phyloP scores from a whole-genome alignment of 2,329 filamentous ascomycete species.

The Aspergillus sp. region DNA sequence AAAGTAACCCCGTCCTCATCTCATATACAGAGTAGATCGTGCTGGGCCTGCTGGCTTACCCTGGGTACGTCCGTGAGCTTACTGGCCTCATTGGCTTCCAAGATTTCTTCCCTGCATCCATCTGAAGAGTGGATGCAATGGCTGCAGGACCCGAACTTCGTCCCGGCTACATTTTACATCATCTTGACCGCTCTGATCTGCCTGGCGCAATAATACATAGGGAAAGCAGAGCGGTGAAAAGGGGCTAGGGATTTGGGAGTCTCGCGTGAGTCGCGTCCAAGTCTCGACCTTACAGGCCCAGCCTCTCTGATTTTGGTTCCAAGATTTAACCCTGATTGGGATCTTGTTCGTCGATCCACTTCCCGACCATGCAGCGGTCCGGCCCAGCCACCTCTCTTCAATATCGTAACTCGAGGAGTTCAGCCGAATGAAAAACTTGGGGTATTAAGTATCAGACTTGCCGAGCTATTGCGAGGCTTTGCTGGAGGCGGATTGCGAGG shows the following conservation, averaged over 20 bases:
- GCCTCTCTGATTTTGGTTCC: constrained; percentile 13
- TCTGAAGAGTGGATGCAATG: no score
- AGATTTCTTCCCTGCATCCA: background rate
- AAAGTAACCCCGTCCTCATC: background rate
- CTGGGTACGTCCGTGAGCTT: background rate
- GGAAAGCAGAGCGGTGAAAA: constrained; percentile 9
- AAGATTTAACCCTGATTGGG: constrained; percentile 8
- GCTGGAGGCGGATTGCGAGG: background rate
- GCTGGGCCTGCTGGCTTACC: background rate
- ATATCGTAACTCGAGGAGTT: background rate
- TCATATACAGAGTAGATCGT: background rate
- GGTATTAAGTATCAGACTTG: background rate
- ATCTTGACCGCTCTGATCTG: constrained; percentile 14
- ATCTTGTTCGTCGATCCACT: constrained; percentile 30
- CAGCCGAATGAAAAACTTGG: background rate
- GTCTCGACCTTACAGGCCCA: constrained; percentile 16
- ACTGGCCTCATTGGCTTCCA: background rate
- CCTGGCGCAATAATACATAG: background rate
- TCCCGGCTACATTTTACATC: background rate
- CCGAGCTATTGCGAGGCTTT: background rate
- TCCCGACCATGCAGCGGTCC: constrained; percentile 39
- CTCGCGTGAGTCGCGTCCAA: background rate
- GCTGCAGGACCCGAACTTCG: constrained; percentile 10
- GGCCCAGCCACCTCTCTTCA: constrained; percentile 31
- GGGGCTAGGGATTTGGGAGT: background rate